Evolutionary conservation across 306 rosid species (phyloP), one percentile per base, ranked within the genome.

Genomic region (Datisca glomerata): DNA sequence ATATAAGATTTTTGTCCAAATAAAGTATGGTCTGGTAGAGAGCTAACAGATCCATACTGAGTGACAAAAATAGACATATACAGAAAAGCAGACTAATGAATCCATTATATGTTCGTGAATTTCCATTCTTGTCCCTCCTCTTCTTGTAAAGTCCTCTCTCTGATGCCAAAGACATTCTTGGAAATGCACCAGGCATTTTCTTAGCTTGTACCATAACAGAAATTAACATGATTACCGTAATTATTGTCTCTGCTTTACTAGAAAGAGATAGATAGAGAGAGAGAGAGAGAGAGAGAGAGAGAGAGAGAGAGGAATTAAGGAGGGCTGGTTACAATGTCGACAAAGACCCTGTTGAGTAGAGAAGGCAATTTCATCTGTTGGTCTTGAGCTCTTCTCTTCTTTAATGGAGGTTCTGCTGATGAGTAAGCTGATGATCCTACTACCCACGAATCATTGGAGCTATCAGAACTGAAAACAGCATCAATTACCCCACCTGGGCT

Each of bases 401-500:
- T 89, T 54, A 76, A 70, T 43, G 60, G 52, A 45, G 70, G 67
- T 53, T 68, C 69, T 17, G 76, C 56, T 2, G 76, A 54, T 15
- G 81, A 66, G 57, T 45, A 67, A 10, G 61, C 61, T 19, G 74
- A 60, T 15, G 92, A 61, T 64, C 66, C 86, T 50, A 72, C 71
- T 10, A 55, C 45, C 94, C 98, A 80, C 12, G 86, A 89, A 60
- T 89, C 92, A 45, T 78, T 75, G 41, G 95, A 84, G 61, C 79
- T 75, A 44, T 80, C 81, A 31, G 66, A 73, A 63, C 75, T 63
- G 58, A 76, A 75, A 27, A 52, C 48, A 12, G 79, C 79, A 55
- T 89, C 98, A 14, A 80, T 64, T 33, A 84, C 75, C 28, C 94
- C 96, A 59, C 72, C 77, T 45, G 95, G 95, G 59, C 98, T 84